These are phyloP conservation scores for Teratosphaeria epicoccoides DNA, from an alignment of 2,329 filamentous ascomycete species.

Conservation along the genomic window DNA sequence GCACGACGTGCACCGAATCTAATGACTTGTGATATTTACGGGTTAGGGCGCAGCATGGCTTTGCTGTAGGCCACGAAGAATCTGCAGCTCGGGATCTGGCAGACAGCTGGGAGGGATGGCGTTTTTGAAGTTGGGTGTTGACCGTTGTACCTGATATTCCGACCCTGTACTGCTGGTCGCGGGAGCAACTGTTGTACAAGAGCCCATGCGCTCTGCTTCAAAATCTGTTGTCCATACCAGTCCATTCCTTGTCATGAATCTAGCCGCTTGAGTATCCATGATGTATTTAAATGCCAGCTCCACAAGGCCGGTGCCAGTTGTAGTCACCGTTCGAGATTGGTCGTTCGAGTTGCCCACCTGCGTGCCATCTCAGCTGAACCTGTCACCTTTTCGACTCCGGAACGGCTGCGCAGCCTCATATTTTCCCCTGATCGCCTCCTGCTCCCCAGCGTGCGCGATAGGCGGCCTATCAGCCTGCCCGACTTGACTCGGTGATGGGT, in stretches of 20 bases:
- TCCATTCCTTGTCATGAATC: too few relatives aligned
- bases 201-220: neutral
- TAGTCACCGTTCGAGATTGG: neutral
- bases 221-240: neutral
- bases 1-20: neutral
- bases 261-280: too few relatives aligned
- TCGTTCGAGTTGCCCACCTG: neutral
- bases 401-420: slow-evolving; percentile 75
- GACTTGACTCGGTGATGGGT: slow-evolving; percentile 12
- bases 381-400: slow-evolving; percentile 70
- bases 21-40: neutral
- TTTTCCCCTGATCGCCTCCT: slow-evolving; percentile 72
- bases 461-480: slow-evolving; percentile 60
- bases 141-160: neutral
- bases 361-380: slow-evolving; percentile 45
- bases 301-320: neutral
- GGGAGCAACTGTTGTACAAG: neutral
- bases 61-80: neutral
- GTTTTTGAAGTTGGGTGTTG: neutral
- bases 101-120: neutral
- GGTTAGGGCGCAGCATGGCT: neutral
- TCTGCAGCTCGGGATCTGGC: neutral
- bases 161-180: neutral
- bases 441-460: slow-evolving; percentile 62
- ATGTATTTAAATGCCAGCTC: neutral